Evolutionary conservation across 129 eudicot species (phyloP), one percentile per base, ranked within the genome.

Genomic region (Flaveria linearis): DNA sequence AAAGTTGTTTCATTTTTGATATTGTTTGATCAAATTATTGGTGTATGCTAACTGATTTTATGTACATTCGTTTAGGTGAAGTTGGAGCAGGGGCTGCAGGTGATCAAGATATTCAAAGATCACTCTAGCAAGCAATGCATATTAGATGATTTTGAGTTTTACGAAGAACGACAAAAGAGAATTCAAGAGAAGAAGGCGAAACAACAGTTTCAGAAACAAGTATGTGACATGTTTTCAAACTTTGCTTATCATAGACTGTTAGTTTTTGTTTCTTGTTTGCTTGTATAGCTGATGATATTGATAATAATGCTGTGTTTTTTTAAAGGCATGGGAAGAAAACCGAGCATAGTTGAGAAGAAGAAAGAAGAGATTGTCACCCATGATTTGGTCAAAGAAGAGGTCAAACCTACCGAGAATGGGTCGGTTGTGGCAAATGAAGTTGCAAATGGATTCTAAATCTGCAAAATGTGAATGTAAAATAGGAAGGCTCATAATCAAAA

Each of bases 181-280:
- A 85, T 91, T 49, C 97, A 88, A 73, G 97, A 91, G 71, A 91
- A 91, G 58, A 91, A 91, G 75, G 88, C 90, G 42, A 91, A 85
- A 26, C 90, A 82, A 61, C 92, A 81, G 72, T 88, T 63, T 61
- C 97, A 83, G 73, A 90, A 83, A 53, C 96, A 88, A 85, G 93
- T 73, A 76, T 83, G 88, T 66, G 71, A 41, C 71, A 17, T 13
- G 84, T 85, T n/a, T 45, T 45, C 12, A n/a, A 2, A 3, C 2
- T 1, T 66, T 8, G 36, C 36, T 6, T 66, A 16, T 9, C 8
- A n/a, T 2, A 39, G 39, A 39, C 8, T 64, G 45, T 64, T 14
- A 15, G 7, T 64, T 15, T 2, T 53, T 53, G 23, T 8, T 50
- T 16, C 1, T 53, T 58, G 39, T 28, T 62, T 58, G 39, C 4